phyloP scores from a whole-genome alignment of 768 basidiomycete genomes.

The Psilocybe cyanescens region DNA sequence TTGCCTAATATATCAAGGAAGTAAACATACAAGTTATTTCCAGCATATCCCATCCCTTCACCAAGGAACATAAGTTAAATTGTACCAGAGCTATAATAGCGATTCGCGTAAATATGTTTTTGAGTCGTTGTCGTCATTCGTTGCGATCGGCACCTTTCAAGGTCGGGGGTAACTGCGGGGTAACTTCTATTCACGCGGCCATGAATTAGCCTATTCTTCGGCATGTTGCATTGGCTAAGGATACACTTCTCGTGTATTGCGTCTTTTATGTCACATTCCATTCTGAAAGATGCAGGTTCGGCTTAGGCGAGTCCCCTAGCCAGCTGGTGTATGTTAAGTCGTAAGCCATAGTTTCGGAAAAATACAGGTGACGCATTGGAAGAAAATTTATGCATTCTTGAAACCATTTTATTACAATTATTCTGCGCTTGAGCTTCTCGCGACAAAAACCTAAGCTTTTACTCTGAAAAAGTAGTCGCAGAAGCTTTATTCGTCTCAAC shows the following conservation, averaged over 20 bases:
- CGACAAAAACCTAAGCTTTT: not conserved
- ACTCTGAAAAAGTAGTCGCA: not conserved
- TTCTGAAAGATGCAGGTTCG: not conserved
- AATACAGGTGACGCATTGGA: too few relatives aligned
- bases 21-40: not conserved
- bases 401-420: not conserved
- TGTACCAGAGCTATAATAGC: not conserved
- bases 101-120: not conserved
- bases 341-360: too few relatives aligned
- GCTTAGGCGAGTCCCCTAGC: not conserved
- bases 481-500: not conserved
- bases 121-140: not conserved
- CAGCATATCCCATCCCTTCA: not conserved
- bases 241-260: not conserved
- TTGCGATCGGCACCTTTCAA: not conserved
- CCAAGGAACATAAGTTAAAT: not conserved
- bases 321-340: too few relatives aligned
- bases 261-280: not conserved
- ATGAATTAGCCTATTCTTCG: constrained; percentile 1
- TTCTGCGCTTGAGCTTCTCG: not conserved
- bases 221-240: not conserved
- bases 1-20: not conserved
- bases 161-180: not conserved
- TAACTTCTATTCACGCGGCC: not conserved
- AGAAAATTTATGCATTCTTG: not conserved